phyloP scores from a whole-genome alignment of 2,329 filamentous ascomycete species.

The Penicillium sp. region DNA sequence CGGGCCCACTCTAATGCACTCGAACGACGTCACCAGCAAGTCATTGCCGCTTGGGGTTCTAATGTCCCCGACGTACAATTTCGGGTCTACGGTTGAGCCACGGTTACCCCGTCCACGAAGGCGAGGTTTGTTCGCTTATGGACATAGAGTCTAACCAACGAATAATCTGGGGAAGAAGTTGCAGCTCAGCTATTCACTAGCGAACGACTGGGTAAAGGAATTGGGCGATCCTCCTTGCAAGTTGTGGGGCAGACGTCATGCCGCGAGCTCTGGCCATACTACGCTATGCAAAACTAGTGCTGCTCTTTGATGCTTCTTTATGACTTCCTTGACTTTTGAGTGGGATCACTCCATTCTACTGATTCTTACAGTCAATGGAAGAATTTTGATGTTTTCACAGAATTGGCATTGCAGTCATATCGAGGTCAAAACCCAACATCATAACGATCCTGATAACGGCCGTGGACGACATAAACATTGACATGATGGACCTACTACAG shows the following conservation, averaged over 20 bases:
- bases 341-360: not conserved
- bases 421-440: slow-evolving; percentile 9
- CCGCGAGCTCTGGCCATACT: not conserved
- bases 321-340: too few relatives aligned
- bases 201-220: not conserved
- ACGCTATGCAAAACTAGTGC: too few relatives aligned
- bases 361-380: not conserved
- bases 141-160: not conserved
- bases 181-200: not conserved
- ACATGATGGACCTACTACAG: slow-evolving; percentile 12
- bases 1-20: slow-evolving; percentile 3
- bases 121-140: not conserved
- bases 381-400: not conserved
- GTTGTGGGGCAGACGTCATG: slow-evolving; percentile 20
- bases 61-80: not conserved
- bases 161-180: too few relatives aligned
- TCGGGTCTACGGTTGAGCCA: not conserved
- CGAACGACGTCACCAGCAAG: slow-evolving; percentile 29
- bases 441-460: slow-evolving; percentile 14
- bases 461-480: slow-evolving; percentile 9
- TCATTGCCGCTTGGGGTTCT: slow-evolving; percentile 21
- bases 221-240: slow-evolving; percentile 5
- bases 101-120: not conserved
- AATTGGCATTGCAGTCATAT: slow-evolving; percentile 23
- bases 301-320: too few relatives aligned